Percentiles rank a stretch among this genome's conserved stretches.
These are phyloP conservation scores for Musa acuminata DNA, from an alignment of 176 grass and related monocot genomes.

Conservation along the genomic window DNA sequence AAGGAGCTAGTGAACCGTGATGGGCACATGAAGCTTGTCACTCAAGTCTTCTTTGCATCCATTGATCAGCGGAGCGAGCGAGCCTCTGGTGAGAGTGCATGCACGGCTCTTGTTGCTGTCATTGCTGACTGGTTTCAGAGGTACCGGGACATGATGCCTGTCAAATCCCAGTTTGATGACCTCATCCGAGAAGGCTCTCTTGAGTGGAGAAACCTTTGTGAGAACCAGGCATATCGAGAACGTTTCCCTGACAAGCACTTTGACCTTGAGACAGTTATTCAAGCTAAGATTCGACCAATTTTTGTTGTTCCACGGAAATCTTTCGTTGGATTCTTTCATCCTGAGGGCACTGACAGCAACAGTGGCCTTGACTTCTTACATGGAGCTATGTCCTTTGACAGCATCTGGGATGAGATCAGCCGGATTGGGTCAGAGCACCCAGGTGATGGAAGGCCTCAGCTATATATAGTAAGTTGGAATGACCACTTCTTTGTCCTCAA, in stretches of 20 bases:
- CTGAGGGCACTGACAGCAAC: slow-evolving; percentile 47
- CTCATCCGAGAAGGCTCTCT: slow-evolving; percentile 91
- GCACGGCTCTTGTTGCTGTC: slow-evolving; percentile 80
- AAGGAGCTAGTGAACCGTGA: slow-evolving; percentile 73
- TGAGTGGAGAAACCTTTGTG: slow-evolving; percentile 84
- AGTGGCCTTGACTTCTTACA: slow-evolving; percentile 72
- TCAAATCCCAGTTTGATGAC: slow-evolving; percentile 72
- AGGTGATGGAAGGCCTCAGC: slow-evolving; percentile 27
- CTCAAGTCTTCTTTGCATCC: slow-evolving; percentile 80
- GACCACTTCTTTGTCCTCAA: slow-evolving; percentile 92
- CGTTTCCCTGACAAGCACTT: slow-evolving; percentile 85
- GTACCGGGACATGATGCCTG: slow-evolving; percentile 69
- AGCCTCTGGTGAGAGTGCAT: slow-evolving; percentile 88
- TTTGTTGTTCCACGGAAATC: slow-evolving; percentile 54
- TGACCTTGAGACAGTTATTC: slow-evolving; percentile 89
- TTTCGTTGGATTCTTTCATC: slow-evolving; percentile 92
- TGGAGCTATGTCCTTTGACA: slow-evolving; percentile 87
- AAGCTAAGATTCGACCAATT: slow-evolving; percentile 66
- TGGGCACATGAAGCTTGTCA: slow-evolving; percentile 63
- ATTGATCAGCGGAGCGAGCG: slow-evolving; percentile 91
- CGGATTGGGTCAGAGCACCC: slow-evolving; percentile 9
- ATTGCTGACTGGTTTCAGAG: slow-evolving; percentile 83
- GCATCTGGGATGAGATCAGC: slow-evolving; percentile 92
- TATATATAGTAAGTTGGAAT: slow-evolving; percentile 97
- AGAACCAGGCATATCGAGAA: slow-evolving; percentile 60